Evolutionary conservation across 139 green algal species (phyloP).

Genomic region (Auxenochlorella pyrenoidosa): DNA sequence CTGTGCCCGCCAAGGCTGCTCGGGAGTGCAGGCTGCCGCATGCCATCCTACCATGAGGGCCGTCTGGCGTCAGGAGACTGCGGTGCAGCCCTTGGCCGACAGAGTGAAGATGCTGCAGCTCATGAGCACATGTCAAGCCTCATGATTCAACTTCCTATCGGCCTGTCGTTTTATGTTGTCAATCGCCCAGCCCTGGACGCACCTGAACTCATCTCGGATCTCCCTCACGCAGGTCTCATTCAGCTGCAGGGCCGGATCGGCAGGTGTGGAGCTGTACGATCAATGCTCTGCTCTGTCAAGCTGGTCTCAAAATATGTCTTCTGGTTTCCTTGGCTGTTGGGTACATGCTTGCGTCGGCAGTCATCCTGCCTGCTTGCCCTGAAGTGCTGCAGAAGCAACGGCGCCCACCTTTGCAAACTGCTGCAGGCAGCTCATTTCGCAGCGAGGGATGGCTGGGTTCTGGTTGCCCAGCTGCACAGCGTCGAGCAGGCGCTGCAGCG

Average conservation of each 20-base stretch:
- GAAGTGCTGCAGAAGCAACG: neutral
- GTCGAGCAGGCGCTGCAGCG: constrained; percentile 13
- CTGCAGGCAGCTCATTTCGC: constrained; percentile 11
- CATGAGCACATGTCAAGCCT: too few species aligned
- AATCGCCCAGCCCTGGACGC: too few species aligned
- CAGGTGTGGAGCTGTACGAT: neutral
- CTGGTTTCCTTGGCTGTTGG: too few species aligned
- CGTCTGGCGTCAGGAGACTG: too few species aligned
- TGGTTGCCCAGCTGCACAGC: constrained; percentile 6
- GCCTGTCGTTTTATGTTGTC: too few species aligned
- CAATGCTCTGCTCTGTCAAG: neutral
- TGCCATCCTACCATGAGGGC: too few species aligned
- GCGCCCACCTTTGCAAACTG: constrained; percentile 8
- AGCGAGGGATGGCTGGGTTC: neutral
- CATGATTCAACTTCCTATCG: too few species aligned
- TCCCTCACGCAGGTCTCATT: neutral
- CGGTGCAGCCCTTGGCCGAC: too few species aligned
- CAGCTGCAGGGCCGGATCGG: neutral
- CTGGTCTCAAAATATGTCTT: neutral
- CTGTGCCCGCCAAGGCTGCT: too few species aligned
- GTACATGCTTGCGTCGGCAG: neutral
- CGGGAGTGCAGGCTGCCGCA: too few species aligned
- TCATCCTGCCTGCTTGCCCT: neutral
- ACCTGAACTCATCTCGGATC: neutral
- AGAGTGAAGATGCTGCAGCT: too few species aligned